Evolutionary conservation across 2,329 filamentous ascomycete species (phyloP), one percentile per base, ranked within the genome.

Genomic region (Aspergillus neotritici): DNA sequence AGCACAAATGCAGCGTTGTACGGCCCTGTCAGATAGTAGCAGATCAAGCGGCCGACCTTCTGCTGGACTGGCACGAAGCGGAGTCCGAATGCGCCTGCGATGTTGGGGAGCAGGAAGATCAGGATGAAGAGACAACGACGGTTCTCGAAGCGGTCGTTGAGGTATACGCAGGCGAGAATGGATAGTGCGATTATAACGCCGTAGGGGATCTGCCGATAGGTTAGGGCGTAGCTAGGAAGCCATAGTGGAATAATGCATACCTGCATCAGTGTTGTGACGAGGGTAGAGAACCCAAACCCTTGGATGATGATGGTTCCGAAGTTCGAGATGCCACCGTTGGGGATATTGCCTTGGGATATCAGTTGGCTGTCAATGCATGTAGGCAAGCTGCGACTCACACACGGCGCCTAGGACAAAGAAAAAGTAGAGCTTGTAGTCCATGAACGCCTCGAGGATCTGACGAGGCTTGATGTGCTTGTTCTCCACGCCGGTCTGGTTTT

Each of bases 291-390:
- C 5, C 79, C 77, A 25, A 81, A 74, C 0, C 76, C 76, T 43
- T 78, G 59, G 50, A 81, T 80, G 38, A 82, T 77, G 37, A 80
- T 65, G 0, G 76, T 79, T 39, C 75, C 76, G 49, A 80, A 82
- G 44, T 78, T 80, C 0, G 69, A 71, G 37, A 80, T 77, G 11
- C 78, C 78, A 3, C 77, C 78, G 42, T 81, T 82, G 9, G 68
- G 68, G 8, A 71, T 62, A 48, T 78, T 79, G 45, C 66, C 67
- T 46, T 46, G 28, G 4, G 2, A 0, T 10, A 14, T 5, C 21
- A 25, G 21, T 5, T 25, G 21, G 21, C 7, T 25, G 21, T 9
- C 21, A 25, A 6, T 5, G 13, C 13, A 31, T 29, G 31, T 34
- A 33, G n/a, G 25, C n/a, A 17, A 41, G 7, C 5, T 9, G 21